Base-by-base conservation (phyloP, 2,329 filamentous ascomycete genomes). In the Fusarium illudens region DNA sequence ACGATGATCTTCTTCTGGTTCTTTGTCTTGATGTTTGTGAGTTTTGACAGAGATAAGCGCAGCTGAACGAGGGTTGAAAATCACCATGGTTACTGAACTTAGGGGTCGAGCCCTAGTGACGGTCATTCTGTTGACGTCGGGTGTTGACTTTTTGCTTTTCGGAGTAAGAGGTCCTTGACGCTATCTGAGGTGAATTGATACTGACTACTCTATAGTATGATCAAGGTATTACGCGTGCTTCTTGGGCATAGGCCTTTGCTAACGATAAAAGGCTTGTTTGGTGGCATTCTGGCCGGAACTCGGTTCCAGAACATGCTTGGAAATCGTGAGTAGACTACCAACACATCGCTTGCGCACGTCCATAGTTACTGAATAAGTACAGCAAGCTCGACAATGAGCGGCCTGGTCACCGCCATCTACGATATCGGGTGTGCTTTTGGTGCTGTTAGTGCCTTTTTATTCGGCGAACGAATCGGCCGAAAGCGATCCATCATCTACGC, bases 381-480 rank as follows among this genome's bases (percentile, higher is more conserved):
- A 60, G 51, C 58, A 32, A 60, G 29, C 36, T 61, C 58, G 2
- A 61, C 58, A 0, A 61, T 61, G 58, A 61, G 52, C 15, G 58
- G 58, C 10, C 15, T 58, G 7, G 58, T 61, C 15, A 61, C 58
- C 11, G 58, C 58, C 2, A 61, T 61, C 6, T 61, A 61, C 22
- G 58, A 61, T 22, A 22, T 61, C 1, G 58, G 58, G 3, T 61
- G 58, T 33, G 58, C 58, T 1, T 51, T 61, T 33, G 58, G 58
- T 13, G 58, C 58, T 12, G 32, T 61, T 12, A 32, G 42, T 22
- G 58, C 58, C 9, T 61, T 61, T 4, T 25, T 61, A 4, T 61
- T 57, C 30, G 58, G 58, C 12, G 58, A 61, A 19, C 17, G 44
- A 6, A 48, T 61, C 22, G 58, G 58, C 3, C 27, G 58, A 33